Conservation (phyloP, 1,139 yeast genomes). For the Yamadazyma diospyri region DNA sequence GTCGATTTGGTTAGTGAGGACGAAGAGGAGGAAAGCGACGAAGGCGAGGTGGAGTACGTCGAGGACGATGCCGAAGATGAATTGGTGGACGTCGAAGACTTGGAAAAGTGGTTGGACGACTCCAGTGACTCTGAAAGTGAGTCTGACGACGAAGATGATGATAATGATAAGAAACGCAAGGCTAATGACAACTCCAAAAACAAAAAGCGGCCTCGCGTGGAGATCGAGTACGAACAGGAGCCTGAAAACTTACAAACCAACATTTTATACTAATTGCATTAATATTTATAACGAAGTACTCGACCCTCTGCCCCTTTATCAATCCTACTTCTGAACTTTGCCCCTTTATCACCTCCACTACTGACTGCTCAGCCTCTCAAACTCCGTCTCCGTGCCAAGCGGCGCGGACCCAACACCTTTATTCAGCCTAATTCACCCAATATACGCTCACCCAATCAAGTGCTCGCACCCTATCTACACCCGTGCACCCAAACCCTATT, state of each 20-base stretch:
- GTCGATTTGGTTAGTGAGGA: slow-evolving; percentile 58
- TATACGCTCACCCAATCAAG: too few relatives aligned
- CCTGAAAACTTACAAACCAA: slow-evolving; percentile 17
- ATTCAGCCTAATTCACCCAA: too few relatives aligned
- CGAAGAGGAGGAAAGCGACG: slow-evolving; percentile 72
- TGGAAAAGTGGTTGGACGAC: slow-evolving; percentile 85
- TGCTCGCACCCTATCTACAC: too few relatives aligned
- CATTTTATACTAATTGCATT: slow-evolving; percentile 15
- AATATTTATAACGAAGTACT: too few relatives aligned
- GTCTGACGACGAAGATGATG: slow-evolving; percentile 33
- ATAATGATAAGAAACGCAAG: slow-evolving; percentile 35
- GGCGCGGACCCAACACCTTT: too few relatives aligned
- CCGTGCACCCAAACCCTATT: too few relatives aligned
- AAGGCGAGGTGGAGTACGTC: slow-evolving; percentile 79
- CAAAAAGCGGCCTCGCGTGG: slow-evolving; percentile 73
- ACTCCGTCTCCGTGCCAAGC: too few relatives aligned
- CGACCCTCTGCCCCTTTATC: too few relatives aligned
- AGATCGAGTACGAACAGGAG: slow-evolving; percentile 82
- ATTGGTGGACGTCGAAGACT: slow-evolving; percentile 84
- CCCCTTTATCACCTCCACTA: too few relatives aligned
- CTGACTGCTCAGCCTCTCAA: too few relatives aligned
- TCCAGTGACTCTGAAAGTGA: slow-evolving; percentile 48
- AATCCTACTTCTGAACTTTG: too few relatives aligned
- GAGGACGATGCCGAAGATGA: slow-evolving; percentile 88
- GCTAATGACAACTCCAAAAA: slow-evolving; percentile 34